Percentiles rank a stretch among this genome's conserved stretches.
Conservation (phyloP, 371 early-diverging fungal species). For the Apophysomyces sp. region DNA sequence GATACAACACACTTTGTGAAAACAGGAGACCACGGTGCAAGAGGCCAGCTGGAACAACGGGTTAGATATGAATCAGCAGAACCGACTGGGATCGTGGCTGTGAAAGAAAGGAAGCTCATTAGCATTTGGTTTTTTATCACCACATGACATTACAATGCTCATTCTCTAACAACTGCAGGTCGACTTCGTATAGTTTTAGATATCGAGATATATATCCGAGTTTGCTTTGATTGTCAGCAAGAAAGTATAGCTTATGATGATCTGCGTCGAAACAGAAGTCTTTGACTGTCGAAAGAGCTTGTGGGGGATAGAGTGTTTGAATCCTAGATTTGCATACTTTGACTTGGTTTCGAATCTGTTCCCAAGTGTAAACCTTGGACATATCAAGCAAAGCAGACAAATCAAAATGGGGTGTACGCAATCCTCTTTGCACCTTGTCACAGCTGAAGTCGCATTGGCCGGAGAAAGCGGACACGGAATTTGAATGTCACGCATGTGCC, state of each 20-base stretch:
- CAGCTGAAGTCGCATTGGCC: neutral
- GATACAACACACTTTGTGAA: conserved; percentile 16
- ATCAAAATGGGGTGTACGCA: neutral
- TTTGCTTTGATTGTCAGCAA: conserved; percentile 47
- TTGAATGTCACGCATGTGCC: neutral
- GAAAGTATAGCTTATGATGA: conserved; percentile 51
- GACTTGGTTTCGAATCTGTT: conserved; percentile 58
- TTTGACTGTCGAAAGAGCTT: conserved; percentile 44
- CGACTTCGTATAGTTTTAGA: conserved; percentile 24
- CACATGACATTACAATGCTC: neutral
- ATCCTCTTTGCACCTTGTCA: neutral
- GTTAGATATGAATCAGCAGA: conserved; percentile 6
- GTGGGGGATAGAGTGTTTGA: conserved; percentile 27
- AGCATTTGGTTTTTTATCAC: neutral
- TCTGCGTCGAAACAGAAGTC: conserved; percentile 58
- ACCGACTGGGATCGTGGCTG: neutral
- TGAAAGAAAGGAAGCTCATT: neutral
- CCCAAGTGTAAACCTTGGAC: conserved; percentile 52
- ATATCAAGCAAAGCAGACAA: conserved; percentile 1
- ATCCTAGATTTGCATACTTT: conserved; percentile 51
- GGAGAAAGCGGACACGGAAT: neutral
- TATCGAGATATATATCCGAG: conserved; percentile 16
- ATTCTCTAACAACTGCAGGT: neutral
- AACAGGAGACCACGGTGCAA: conserved; percentile 6
- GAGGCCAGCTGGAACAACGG: neutral